phyloP scores from a whole-genome alignment of 2,329 filamentous ascomycete species.

The Fusarium mundagurra region DNA sequence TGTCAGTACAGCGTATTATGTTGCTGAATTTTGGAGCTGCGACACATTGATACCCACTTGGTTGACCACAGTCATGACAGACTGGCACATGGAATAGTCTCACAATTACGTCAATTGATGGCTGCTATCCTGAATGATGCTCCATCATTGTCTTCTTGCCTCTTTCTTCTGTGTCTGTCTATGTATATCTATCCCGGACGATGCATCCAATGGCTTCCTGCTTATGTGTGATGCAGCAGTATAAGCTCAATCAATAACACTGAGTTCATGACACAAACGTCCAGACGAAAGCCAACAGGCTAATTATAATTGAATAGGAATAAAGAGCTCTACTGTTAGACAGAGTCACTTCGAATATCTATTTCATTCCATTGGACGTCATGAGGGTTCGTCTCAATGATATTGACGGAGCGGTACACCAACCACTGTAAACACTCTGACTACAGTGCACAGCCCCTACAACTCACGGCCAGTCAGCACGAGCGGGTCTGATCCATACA shows the following conservation, averaged over 20 bases:
- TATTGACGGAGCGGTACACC: background rate
- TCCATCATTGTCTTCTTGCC: fast-evolving
- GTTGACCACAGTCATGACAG: background rate
- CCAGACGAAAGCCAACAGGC: too few relatives aligned
- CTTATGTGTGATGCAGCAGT: background rate
- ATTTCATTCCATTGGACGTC: background rate
- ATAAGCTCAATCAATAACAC: background rate
- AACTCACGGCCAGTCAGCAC: conserved; percentile 22
- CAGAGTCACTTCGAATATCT: background rate
- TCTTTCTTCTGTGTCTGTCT: background rate
- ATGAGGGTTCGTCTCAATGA: background rate
- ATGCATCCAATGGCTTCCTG: background rate
- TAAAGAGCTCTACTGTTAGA: fast-evolving
- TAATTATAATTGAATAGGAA: background rate
- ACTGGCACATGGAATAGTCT: background rate
- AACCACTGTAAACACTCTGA: background rate
- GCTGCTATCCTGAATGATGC: background rate
- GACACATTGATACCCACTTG: background rate
- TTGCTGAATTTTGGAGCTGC: fast-evolving
- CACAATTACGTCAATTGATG: background rate
- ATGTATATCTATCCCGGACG: background rate
- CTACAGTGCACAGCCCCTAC: conserved; percentile 34
- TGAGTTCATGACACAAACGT: background rate
- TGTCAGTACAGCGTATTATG: fast-evolving
- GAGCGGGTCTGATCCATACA: conserved; percentile 31